Percentiles rank a stretch among this genome's conserved stretches.
Conservation (phyloP, 1,284 basidiomycete species). For the Apiotrichum siamense region DNA sequence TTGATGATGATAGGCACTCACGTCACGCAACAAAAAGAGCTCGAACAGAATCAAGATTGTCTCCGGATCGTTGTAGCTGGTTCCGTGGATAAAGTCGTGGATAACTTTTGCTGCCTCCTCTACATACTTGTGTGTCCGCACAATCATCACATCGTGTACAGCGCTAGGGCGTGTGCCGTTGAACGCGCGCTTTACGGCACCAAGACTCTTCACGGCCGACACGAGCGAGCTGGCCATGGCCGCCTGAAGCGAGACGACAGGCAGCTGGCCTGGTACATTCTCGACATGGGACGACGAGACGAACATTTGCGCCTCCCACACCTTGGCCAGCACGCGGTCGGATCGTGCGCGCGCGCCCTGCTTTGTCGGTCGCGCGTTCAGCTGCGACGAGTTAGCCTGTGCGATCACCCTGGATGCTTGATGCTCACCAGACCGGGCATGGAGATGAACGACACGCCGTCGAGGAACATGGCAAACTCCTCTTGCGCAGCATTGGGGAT, state of each 20-base stretch:
- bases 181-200: constrained; percentile 11
- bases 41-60: constrained; percentile 10
- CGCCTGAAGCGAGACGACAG: neutral
- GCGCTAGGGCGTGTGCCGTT: neutral
- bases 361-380: constrained; percentile 12
- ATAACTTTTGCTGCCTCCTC: constrained; percentile 7
- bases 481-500: neutral
- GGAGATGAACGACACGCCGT: constrained; percentile 8
- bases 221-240: constrained; percentile 12
- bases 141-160: constrained; percentile 6
- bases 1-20: neutral
- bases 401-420: neutral
- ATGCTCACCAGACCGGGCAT: constrained; percentile 9
- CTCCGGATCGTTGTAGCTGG: constrained; percentile 6
- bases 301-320: constrained; percentile 18
- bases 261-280: neutral
- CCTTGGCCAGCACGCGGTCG: constrained; percentile 14
- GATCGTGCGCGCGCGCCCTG: constrained; percentile 8
- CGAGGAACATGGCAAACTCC: constrained; percentile 8
- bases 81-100: neutral
- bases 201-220: constrained; percentile 5
- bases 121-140: neutral
- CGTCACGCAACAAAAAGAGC: constrained; percentile 13
- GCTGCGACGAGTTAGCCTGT: constrained; percentile 2
- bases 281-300: constrained; percentile 1